Base-by-base conservation (phyloP, 164 flowering plant species). In the Santalum album region DNA sequence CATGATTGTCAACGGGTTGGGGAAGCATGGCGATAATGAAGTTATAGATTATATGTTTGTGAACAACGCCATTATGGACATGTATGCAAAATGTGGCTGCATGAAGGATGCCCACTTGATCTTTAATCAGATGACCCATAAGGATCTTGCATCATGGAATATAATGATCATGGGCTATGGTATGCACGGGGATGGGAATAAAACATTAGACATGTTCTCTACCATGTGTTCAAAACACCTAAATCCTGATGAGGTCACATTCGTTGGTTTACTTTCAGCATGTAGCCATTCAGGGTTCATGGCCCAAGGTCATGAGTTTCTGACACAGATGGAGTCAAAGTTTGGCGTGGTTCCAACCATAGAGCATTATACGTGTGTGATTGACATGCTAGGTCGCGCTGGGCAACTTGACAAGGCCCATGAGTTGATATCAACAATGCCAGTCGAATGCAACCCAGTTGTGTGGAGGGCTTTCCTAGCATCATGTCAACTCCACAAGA, bases 11-110 rank as follows among this genome's bases (percentile, higher is more conserved):
- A 80, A 59, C 51, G 83, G 83, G n/a, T 25, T 77, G 66, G 67
- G 43, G 34, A 68, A 60, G 29, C 57, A 56, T 58, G 58, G 53
- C 9, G 27, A 50, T 15, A 38, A 55, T 36, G 22, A 38, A 25
- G 48, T 49, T 27, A 19, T 25, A 21, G 61, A 58, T 55, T 73
- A 74, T 63, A 55, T 62, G 17, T 58, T 61, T 20, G 54, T 70
- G 11, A 60, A 65, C 49, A 84, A 84, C 65, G 81, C 85, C 25
- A 54, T 84, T 23, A 72, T 78, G 75, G 86, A 84, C 69, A 86
- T 84, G 95, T 84, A 84, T 68, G 75, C 76, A 32, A 84, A 86
- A 68, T 86, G 95, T 62, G 90, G 95, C 51, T 69, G 79, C 53
- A 46, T 80, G 70, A 64, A 60, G 19, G 81, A 82, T 56, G 87